Evolutionary conservation across 176 grass and related monocot species (phyloP).

Genomic region (Oryza brachyantha): DNA sequence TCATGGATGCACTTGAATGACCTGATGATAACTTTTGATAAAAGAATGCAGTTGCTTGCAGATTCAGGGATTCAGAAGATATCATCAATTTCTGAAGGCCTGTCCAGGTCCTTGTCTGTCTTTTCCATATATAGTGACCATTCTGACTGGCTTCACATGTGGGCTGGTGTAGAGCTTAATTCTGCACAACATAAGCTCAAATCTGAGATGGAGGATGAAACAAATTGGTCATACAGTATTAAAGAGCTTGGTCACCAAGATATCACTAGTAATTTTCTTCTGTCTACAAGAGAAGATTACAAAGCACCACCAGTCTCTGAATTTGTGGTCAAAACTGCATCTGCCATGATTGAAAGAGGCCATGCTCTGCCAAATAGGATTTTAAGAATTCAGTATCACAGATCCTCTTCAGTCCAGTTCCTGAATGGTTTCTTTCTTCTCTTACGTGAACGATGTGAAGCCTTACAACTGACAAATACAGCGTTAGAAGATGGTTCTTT

Average conservation of each 20-base stretch:
- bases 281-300: constrained; percentile 79
- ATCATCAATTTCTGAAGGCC: constrained; percentile 48
- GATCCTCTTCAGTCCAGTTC: constrained; percentile 59
- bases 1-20: constrained; percentile 91
- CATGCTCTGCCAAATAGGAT: constrained; percentile 49
- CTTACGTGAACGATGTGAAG: constrained; percentile 54
- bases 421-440: constrained; percentile 71
- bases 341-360: constrained; percentile 74
- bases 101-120: constrained; percentile 65
- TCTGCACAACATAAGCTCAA: constrained; percentile 64
- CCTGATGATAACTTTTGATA: constrained; percentile 85
- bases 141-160: constrained; percentile 87
- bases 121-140: constrained; percentile 78
- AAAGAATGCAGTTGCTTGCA: constrained; percentile 79
- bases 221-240: constrained; percentile 51
- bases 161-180: constrained; percentile 69
- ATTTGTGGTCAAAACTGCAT: constrained; percentile 72
- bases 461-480: constrained; percentile 46
- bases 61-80: constrained; percentile 63
- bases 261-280: constrained; percentile 50
- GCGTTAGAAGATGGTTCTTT: constrained; percentile 58
- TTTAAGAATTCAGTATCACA: constrained; percentile 60
- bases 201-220: constrained; percentile 56
- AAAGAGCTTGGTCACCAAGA: constrained; percentile 36
- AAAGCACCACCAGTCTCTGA: constrained; percentile 77